Base-by-base conservation (phyloP, 1,139 yeast genomes). In the Meyerozyma carpophila region DNA sequence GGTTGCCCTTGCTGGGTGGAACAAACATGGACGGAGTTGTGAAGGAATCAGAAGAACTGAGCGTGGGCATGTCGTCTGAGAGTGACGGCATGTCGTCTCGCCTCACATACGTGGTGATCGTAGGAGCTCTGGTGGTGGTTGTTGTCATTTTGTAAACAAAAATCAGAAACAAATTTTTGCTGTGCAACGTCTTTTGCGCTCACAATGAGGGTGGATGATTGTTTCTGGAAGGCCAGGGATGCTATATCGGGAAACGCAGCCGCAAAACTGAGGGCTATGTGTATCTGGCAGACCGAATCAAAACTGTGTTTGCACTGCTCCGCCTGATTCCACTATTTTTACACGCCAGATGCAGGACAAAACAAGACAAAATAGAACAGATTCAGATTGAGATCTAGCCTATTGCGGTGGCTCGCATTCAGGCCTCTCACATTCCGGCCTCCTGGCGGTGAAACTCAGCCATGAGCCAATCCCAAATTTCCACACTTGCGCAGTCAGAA, bases 21-120 rank as follows among this genome's bases (percentile, higher is more conserved):
- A 86, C 84, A 1, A 78, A 68, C n/a, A 84, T 72, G 0, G 76
- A 55, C 0, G 90, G 89, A 0, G 82, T 74, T 10, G 82, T 61
- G 54, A 58, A 63, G 7, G 66, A 46, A 1, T 59, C 46, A 7
- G 47, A 26, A 24, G 50, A 37, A 21, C 45, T 39, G 10, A 39
- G 13, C 11, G 45, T 14, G 18, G 45, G 39, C 20, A 59, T 43
- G 14, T 28, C 32, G 6, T 21, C 20, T 1, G 18, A 2, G 21
- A 21, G 18, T 7, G 38, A n/a, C 9, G 38, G 38, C 38, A 36
- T 21, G 18, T 20, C 38, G 7, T 24, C 18, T 10, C 50, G 45
- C 40, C 39, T 44, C 26, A 39, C 32, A 14, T 44, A 37, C 32
- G 44, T 43, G 8, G 45, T 38, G 26, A 45, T 46, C 14, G 43